phyloP scores from a whole-genome alignment of 1,284 basidiomycete species.

The Papiliotrema nemorosa region DNA sequence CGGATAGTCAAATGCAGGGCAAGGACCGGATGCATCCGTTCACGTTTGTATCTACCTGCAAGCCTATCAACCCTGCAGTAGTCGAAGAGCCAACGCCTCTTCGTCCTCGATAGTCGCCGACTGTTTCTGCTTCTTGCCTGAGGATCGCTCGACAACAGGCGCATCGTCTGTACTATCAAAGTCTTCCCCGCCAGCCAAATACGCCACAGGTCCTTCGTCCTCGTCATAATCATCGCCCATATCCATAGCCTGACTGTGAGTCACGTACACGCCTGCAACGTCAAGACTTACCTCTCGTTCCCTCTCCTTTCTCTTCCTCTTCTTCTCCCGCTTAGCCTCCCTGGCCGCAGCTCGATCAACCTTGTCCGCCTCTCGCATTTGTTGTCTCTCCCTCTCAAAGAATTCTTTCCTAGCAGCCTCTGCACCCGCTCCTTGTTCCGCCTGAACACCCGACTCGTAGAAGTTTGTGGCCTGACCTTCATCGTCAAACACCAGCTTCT shows the following conservation, averaged over 20 bases:
- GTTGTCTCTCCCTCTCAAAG: conserved; percentile 66
- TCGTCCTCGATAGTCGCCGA: conserved; percentile 40
- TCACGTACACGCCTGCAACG: conserved; percentile 1
- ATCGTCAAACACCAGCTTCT: conserved; percentile 78
- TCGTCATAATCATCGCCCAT: conserved; percentile 15
- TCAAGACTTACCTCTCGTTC: conserved; percentile 58
- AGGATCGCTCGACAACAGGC: background rate
- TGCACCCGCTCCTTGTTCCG: conserved; percentile 63
- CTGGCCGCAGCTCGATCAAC: conserved; percentile 75
- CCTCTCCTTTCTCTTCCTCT: conserved; percentile 78
- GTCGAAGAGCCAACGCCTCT: conserved; percentile 44
- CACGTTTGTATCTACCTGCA: background rate
- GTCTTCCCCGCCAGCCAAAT: conserved; percentile 21
- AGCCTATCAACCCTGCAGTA: conserved; percentile 31
- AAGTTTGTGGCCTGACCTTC: conserved; percentile 72
- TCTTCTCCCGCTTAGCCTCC: conserved; percentile 82
- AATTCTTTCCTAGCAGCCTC: conserved; percentile 66
- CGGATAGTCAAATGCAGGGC: too few relatives aligned
- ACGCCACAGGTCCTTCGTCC: conserved; percentile 13
- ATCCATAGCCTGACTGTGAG: conserved; percentile 1
- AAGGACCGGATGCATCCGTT: too few relatives aligned
- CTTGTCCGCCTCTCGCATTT: conserved; percentile 68
- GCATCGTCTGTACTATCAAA: background rate
- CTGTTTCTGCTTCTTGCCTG: too few relatives aligned
- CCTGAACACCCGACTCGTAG: conserved; percentile 69